Evolutionary conservation across 2,329 filamentous ascomycete species (phyloP).

Genomic region (Penicillium janthinellum): DNA sequence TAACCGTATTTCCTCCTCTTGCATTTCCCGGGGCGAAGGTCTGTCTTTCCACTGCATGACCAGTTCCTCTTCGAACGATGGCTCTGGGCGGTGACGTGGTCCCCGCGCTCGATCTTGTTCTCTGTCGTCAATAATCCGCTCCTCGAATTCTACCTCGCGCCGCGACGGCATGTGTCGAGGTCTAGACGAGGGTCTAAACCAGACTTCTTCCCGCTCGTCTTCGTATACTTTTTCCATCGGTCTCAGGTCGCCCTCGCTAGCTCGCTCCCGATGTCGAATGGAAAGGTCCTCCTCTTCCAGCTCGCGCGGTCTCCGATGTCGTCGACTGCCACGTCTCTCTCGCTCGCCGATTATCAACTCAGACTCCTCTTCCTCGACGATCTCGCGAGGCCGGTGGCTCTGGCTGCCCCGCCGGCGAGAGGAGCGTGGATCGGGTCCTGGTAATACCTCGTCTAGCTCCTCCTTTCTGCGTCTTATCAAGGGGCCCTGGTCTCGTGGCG

Average conservation of each 20-base stretch:
- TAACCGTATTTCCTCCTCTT: slow-evolving; percentile 12
- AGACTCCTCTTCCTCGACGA: slow-evolving; percentile 11
- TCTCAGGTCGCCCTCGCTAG: slow-evolving; percentile 8
- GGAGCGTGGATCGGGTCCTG: slow-evolving; percentile 13
- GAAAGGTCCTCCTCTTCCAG: slow-evolving; percentile 34
- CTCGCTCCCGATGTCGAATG: slow-evolving; percentile 6
- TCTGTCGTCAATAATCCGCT: slow-evolving; percentile 14
- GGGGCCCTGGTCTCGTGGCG: slow-evolving; percentile 32
- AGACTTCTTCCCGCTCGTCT: slow-evolving; percentile 6
- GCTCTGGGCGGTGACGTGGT: slow-evolving; percentile 16
- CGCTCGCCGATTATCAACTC: slow-evolving; percentile 8
- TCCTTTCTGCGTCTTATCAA: slow-evolving; percentile 33
- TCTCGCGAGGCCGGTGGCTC: slow-evolving; percentile 18
- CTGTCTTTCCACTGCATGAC: slow-evolving; percentile 23
- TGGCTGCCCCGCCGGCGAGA: slow-evolving; percentile 7
- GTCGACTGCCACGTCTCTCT: slow-evolving; percentile 19
- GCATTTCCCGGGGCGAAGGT: slow-evolving; percentile 12
- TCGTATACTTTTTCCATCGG: slow-evolving; percentile 3
- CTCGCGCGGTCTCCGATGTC: slow-evolving; percentile 22
- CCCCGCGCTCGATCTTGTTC: slow-evolving; percentile 9
- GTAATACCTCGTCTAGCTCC: slow-evolving; percentile 20
- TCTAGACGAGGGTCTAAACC: not conserved
- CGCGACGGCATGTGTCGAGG: slow-evolving; percentile 5
- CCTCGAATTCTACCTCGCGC: slow-evolving; percentile 8
- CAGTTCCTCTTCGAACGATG: slow-evolving; percentile 28